Evolutionary conservation across 1,284 basidiomycete genomes (phyloP).

Genomic region (Wallemia ichthyophaga): DNA sequence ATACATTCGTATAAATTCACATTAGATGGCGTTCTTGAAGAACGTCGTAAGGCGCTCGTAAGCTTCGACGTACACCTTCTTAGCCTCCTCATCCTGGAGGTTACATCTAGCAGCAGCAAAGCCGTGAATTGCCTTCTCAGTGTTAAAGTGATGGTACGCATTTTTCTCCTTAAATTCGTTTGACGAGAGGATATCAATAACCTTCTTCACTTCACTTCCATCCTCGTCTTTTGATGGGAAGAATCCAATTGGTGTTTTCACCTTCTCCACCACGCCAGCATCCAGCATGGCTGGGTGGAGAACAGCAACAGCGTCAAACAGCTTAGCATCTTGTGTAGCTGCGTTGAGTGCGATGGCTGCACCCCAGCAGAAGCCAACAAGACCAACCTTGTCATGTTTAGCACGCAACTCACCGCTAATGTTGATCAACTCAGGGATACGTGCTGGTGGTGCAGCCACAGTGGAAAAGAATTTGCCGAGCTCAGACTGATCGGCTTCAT

Average conservation of each 20-base stretch:
- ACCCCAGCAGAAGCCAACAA: conserved; percentile 25
- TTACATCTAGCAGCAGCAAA: conserved; percentile 40
- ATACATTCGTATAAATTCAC: neutral
- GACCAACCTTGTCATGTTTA: neutral
- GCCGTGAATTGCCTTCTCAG: conserved; percentile 22
- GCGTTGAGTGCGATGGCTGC: neutral
- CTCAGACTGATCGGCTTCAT: conserved; percentile 17
- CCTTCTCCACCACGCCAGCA: conserved; percentile 22
- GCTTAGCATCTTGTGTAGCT: conserved; percentile 4
- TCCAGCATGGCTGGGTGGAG: conserved; percentile 27
- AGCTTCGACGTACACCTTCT: conserved; percentile 33
- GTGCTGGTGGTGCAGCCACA: conserved; percentile 8
- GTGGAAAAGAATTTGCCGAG: conserved; percentile 26
- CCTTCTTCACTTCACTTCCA: conserved; percentile 21
- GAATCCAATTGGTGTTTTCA: conserved; percentile 27
- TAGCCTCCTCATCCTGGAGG: conserved; percentile 30
- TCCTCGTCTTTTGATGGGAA: conserved; percentile 33
- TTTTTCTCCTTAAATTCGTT: conserved; percentile 26
- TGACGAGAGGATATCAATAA: conserved; percentile 22
- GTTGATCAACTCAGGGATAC: conserved; percentile 20
- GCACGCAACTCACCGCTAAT: conserved; percentile 22
- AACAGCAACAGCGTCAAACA: conserved; percentile 23
- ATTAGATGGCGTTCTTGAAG: conserved; percentile 15
- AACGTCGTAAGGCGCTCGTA: conserved; percentile 26
- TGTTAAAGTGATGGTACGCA: conserved; percentile 24